Conservation (phyloP, 345 rosid species). For the Trapa bicornis region DNA sequence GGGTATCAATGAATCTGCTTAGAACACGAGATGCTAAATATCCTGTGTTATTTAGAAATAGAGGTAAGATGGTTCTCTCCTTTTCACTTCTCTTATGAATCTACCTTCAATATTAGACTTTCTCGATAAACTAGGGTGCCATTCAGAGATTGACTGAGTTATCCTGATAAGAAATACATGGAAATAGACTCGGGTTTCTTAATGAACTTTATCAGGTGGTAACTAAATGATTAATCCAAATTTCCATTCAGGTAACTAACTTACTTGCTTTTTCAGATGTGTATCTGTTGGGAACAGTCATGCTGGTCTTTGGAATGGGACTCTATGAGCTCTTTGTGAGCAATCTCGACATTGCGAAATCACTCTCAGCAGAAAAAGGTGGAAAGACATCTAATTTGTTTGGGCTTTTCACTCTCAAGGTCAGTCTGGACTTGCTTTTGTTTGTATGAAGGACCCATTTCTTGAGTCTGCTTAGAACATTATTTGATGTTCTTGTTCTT, state of each 20-base stretch:
- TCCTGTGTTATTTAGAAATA: background rate
- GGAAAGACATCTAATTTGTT: conserved; percentile 49
- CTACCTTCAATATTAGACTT: background rate
- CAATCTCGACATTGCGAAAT: conserved; percentile 53
- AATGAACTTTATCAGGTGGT: background rate
- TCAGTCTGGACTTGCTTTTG: conserved; percentile 7
- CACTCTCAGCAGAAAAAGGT: conserved; percentile 20
- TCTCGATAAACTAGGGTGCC: background rate
- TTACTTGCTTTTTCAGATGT: conserved; percentile 39
- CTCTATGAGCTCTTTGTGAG: conserved; percentile 85
- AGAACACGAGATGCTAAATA: background rate
- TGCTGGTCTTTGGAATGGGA: conserved; percentile 94
- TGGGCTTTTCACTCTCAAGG: conserved; percentile 68
- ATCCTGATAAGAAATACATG: background rate
- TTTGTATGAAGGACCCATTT: background rate
- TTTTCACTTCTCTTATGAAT: background rate
- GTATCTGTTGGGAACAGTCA: conserved; percentile 86
- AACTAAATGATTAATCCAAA: no score
- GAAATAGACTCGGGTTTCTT: background rate
- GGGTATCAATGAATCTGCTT: no score
- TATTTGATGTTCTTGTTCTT: background rate
- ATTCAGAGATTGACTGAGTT: no score
- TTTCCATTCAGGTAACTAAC: background rate
- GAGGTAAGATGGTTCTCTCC: background rate
- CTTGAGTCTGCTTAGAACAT: background rate